These are phyloP conservation scores for Nectriaceae sp. DNA, from an alignment of 2,329 filamentous ascomycete species.

Conservation along the genomic window DNA sequence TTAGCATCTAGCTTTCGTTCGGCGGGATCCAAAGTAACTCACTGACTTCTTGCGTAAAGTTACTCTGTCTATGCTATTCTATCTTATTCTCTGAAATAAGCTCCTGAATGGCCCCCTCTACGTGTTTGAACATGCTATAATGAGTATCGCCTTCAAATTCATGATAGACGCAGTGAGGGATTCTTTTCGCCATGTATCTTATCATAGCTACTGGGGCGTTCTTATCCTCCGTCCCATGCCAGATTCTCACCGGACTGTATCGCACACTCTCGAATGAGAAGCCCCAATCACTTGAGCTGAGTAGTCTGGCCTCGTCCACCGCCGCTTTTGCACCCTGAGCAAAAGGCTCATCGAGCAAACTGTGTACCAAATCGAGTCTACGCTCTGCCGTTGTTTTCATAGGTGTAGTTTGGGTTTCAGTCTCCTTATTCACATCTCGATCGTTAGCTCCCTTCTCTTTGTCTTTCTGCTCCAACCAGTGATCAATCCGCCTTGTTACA, in stretches of 20 bases:
- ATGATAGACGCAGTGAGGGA: constrained; percentile 34
- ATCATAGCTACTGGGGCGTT: constrained; percentile 36
- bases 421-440: constrained; percentile 4
- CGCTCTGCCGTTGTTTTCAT: constrained; percentile 15
- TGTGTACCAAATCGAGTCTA: constrained; percentile 27
- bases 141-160: constrained; percentile 38
- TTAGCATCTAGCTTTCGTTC: too few relatives aligned
- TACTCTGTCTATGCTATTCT: background rate
- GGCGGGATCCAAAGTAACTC: too few relatives aligned
- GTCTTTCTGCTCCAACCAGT: constrained; percentile 11
- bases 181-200: constrained; percentile 36
- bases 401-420: background rate
- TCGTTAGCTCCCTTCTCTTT: constrained; percentile 6
- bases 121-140: constrained; percentile 29
- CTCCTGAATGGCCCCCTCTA: constrained; percentile 18
- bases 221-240: constrained; percentile 35
- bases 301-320: constrained; percentile 32
- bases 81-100: constrained; percentile 2
- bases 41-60: background rate
- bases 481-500: constrained; percentile 7
- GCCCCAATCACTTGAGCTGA: constrained; percentile 31
- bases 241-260: constrained; percentile 30
- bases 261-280: constrained; percentile 32
- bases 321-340: constrained; percentile 26
- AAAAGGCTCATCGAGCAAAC: constrained; percentile 34